A percentile compares a stretch with the other conserved stretches of the same genome.
Conservation (phyloP, 2,329 filamentous ascomycete species). For the Scorias spongiosa region DNA sequence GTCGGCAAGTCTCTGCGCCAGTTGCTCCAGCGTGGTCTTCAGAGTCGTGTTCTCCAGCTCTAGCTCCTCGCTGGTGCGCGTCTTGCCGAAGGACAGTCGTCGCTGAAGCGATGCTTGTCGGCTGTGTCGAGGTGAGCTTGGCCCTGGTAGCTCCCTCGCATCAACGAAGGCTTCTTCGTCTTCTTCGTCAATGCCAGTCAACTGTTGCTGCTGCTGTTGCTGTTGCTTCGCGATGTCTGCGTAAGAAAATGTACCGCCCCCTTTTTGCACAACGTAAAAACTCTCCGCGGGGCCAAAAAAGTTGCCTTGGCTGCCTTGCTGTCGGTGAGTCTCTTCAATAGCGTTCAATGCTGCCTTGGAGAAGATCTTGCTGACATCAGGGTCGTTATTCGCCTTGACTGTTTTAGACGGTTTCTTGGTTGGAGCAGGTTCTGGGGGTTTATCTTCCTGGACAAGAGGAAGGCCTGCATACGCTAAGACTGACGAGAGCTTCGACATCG, state of each 20-base stretch:
- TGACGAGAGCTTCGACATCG: conserved; percentile 78
- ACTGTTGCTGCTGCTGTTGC: conserved; percentile 34
- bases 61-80: conserved; percentile 72
- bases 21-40: conserved; percentile 70
- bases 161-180: conserved; percentile 82
- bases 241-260: conserved; percentile 83
- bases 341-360: conserved; percentile 73
- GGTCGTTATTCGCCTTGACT: conserved; percentile 24
- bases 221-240: conserved; percentile 53
- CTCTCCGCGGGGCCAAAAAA: conserved; percentile 43
- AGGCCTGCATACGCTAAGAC: conserved; percentile 86
- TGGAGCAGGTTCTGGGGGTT: conserved; percentile 11
- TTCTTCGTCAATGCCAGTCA: conserved; percentile 22
- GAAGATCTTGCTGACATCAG: conserved; percentile 70
- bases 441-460: conserved; percentile 40
- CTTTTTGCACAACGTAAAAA: conserved; percentile 89
- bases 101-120: conserved; percentile 28
- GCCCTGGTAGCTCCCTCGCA: conserved; percentile 51
- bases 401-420: conserved; percentile 16
- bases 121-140: conserved; percentile 22
- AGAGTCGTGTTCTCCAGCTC: conserved; percentile 76
- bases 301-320: conserved; percentile 35
- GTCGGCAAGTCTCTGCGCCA: conserved; percentile 74
- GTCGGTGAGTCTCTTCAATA: conserved; percentile 46
- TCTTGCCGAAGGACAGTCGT: conserved; percentile 20